Evolutionary conservation across 1,139 yeast species (phyloP).

Genomic region (Debaryomyces udenii): DNA sequence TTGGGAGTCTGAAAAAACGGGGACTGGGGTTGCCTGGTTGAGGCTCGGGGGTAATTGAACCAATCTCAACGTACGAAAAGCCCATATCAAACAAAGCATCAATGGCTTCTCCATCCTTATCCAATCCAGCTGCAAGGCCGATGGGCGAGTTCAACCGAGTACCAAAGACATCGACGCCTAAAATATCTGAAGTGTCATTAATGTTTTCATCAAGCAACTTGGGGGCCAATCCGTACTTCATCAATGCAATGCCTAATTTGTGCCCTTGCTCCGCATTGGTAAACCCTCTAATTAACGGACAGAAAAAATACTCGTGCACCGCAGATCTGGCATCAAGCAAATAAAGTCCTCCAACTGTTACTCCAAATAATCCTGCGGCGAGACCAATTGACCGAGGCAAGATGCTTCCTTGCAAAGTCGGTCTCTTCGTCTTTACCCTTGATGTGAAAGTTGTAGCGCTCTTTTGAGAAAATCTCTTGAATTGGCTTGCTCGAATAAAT

Average conservation of each 20-base stretch:
- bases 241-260: constrained; percentile 64
- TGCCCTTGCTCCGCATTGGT: constrained; percentile 90
- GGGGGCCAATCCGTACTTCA: constrained; percentile 75
- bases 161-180: constrained; percentile 69
- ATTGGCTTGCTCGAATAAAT: constrained; percentile 3
- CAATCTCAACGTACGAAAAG: constrained; percentile 88
- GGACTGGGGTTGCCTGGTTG: constrained; percentile 95
- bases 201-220: constrained; percentile 52
- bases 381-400: constrained; percentile 31
- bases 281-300: constrained; percentile 72
- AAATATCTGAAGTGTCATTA: constrained; percentile 49
- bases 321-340: constrained; percentile 78
- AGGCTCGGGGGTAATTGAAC: constrained; percentile 89
- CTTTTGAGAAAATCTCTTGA: constrained; percentile 3
- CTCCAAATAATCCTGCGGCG: constrained; percentile 30
- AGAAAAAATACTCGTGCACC: constrained; percentile 73
- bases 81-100: constrained; percentile 80
- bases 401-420: constrained; percentile 25
- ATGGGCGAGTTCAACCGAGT: constrained; percentile 69
- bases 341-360: constrained; percentile 39
- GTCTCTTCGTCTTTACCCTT: constrained; percentile 4
- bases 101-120: constrained; percentile 92
- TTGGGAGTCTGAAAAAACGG: constrained; percentile 80
- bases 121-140: constrained; percentile 96
- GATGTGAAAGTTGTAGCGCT: not conserved